Evolutionary conservation across 192 early-diverging fungal genomes (phyloP).

Genomic region (Linnemannia schmuckeri): DNA sequence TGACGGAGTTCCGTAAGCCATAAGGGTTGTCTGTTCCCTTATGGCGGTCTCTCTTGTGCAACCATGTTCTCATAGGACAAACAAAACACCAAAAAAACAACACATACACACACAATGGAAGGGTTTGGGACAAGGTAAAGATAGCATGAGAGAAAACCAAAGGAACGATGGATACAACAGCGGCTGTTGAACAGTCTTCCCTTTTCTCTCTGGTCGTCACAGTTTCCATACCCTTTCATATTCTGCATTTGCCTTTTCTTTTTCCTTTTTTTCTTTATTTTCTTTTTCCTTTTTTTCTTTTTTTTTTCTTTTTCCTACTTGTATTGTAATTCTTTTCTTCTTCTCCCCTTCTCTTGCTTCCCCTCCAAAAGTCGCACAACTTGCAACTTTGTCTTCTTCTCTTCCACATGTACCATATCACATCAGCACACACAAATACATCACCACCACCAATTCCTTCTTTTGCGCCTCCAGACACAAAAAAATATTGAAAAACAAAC

Average conservation of each 20-base stretch:
- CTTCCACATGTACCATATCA: background rate
- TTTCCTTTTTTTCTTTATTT: background rate
- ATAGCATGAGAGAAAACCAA: background rate
- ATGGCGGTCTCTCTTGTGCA: background rate
- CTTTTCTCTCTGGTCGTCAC: background rate
- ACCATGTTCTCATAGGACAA: background rate
- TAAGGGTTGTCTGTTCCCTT: constrained; percentile 29
- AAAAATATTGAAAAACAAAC: background rate
- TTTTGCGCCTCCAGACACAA: background rate
- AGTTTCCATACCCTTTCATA: background rate
- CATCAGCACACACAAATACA: background rate
- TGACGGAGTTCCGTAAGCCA: constrained; percentile 88
- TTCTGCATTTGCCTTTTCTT: background rate
- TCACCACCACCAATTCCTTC: background rate
- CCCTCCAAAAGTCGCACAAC: background rate
- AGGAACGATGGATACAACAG: background rate
- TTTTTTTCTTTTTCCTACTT: background rate
- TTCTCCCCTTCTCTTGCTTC: background rate
- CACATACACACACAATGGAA: background rate
- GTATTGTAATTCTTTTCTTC: constrained; percentile 5
- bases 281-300: background rate
- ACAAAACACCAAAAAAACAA: background rate
- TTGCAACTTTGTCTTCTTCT: background rate
- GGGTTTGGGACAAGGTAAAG: background rate
- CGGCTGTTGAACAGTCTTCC: background rate